Evolutionary conservation across 495 filamentous ascomycete species (phyloP), one percentile per base, ranked within the genome.

Genomic region (Immersiella caudata): DNA sequence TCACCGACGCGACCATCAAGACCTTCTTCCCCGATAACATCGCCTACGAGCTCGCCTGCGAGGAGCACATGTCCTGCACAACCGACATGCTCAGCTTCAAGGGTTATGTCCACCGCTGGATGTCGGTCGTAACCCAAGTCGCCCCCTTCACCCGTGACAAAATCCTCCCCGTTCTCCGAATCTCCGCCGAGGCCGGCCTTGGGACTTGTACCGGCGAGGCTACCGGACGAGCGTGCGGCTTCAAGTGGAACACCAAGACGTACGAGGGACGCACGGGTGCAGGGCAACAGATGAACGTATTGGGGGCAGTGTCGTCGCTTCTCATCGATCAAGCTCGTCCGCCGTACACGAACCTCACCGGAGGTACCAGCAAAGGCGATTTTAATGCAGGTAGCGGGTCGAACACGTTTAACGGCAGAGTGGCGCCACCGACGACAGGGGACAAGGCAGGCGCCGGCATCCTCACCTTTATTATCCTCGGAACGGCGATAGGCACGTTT

Each of bases 81-180:
- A 86, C 87, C 49, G 92, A 95, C 72, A 91, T 93, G 81, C 84
- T 85, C 51, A 91, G 89, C 49, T 96, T 94, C 87, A 96, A 95
- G 78, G 91, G 91, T 36, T 96, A 93, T 79, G 81, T 94, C 18
- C 81, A 91, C 24, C 90, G 93, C 25, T 96, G 92, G 90, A 84
- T 96, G 77, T 87, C 87, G n/a, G 79, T 81, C 6, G 84, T 86
- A 4, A 89, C 89, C 8, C 86, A 91, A 69, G 74, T 94, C 58
- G 91, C 89, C 0, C 92, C 93, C 2, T 90, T 87, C 74, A 88
- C 84, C 1, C 78, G 78, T 29, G 80, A 82, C 49, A 77, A 73
- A 52, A 85, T 97, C 68, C 87, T 91, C 79, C 83, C 85, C 4
- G 81, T 87, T n/a, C 82, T 96, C 14, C 79, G 78, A 4, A 82